These are phyloP conservation scores for Quercus alba DNA, from an alignment of 306 rosid genomes.

Conservation along the genomic window DNA sequence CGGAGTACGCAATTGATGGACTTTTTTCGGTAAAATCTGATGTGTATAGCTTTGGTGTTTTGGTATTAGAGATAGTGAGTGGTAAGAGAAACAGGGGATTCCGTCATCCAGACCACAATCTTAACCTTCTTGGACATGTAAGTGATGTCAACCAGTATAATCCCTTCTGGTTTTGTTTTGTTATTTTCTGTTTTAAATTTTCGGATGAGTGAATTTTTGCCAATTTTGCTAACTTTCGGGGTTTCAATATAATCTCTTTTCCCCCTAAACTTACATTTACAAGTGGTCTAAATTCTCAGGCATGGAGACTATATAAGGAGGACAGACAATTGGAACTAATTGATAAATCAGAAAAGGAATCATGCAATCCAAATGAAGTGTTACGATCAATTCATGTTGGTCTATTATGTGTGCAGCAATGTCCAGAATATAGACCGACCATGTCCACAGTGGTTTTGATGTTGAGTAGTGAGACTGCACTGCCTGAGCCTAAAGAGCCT, in stretches of 20 bases:
- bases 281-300: neutral
- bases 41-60: slow-evolving; percentile 27
- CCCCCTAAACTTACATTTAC: neutral
- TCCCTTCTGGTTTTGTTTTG: neutral
- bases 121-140: slow-evolving; percentile 51
- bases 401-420: no score
- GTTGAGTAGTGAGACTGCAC: slow-evolving; percentile 36
- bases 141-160: neutral
- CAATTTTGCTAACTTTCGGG: neutral
- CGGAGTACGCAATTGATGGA: neutral
- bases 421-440: slow-evolving; percentile 37
- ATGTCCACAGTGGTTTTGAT: slow-evolving; percentile 45
- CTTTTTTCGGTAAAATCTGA: neutral
- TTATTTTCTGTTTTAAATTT: neutral
- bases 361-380: neutral
- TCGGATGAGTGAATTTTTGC: no score
- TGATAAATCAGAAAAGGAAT: no score
- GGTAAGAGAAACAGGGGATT: slow-evolving; percentile 50
- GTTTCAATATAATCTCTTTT: neutral
- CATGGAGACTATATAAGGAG: no score
- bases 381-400: no score
- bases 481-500: slow-evolving; percentile 50
- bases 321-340: no score
- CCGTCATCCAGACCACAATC: slow-evolving; percentile 19
- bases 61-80: slow-evolving; percentile 43